Conservation (phyloP, 192 early-diverging fungal genomes). For the Coemansia sp. region DNA sequence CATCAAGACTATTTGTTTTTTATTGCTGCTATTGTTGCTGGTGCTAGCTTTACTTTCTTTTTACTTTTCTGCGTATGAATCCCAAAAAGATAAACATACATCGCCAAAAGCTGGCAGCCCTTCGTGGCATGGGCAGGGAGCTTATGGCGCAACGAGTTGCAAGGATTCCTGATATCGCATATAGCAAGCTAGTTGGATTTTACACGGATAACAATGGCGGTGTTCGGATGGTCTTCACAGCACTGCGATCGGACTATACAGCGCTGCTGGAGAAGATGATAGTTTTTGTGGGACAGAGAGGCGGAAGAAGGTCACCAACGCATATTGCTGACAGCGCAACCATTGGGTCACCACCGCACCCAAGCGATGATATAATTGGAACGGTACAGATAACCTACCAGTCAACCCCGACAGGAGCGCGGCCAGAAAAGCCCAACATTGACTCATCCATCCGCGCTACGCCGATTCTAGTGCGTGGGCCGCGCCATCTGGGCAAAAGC, state of each 20-base stretch:
- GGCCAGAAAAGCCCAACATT: background rate
- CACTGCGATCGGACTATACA: background rate
- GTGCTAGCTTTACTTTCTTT: background rate
- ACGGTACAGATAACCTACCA: background rate
- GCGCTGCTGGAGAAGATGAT: background rate
- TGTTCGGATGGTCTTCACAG: background rate
- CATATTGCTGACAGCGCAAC: background rate
- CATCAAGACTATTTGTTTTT: too few relatives aligned
- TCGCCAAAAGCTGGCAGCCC: background rate
- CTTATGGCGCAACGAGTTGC: background rate
- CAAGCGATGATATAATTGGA: background rate
- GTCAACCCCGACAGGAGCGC: background rate
- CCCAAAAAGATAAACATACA: background rate
- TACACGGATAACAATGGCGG: background rate
- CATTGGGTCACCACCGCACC: background rate
- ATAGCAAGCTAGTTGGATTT: background rate
- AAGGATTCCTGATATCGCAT: background rate
- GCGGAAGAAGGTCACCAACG: background rate
- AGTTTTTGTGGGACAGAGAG: background rate
- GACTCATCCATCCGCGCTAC: background rate
- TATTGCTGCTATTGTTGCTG: too few relatives aligned
- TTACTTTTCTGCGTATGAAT: too few relatives aligned
- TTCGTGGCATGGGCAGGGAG: background rate
- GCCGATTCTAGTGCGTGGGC: conserved; percentile 13
- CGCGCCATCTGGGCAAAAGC: conserved; percentile 39